phyloP scores from a whole-genome alignment of 768 basidiomycete genomes.

The Obba rivulosa region DNA sequence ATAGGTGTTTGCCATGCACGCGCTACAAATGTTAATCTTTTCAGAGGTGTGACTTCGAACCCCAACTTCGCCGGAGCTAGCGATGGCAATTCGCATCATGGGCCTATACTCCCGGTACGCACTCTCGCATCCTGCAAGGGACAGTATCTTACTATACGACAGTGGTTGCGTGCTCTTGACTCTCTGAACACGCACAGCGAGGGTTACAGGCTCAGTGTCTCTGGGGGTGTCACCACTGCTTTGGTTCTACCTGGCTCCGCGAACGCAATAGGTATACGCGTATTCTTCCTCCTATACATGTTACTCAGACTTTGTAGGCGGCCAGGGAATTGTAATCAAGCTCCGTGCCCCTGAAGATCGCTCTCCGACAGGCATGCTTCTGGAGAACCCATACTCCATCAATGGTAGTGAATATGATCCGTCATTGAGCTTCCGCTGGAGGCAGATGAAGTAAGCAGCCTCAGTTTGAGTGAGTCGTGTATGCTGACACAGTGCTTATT shows the following conservation, averaged over 20 bases:
- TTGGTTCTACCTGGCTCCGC: slow-evolving; percentile 72
- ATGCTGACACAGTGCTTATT: not conserved
- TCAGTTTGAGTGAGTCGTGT: not conserved
- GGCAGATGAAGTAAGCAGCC: slow-evolving; percentile 66
- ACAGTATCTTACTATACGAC: not conserved
- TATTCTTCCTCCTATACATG: slow-evolving; percentile 17
- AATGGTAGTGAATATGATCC: slow-evolving; percentile 44
- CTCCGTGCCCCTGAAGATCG: slow-evolving; percentile 66
- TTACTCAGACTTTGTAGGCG: slow-evolving; percentile 35
- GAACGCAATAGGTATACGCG: slow-evolving; percentile 49
- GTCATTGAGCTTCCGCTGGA: slow-evolving; percentile 52
- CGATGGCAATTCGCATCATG: slow-evolving; percentile 41
- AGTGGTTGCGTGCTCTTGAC: slow-evolving; percentile 69
- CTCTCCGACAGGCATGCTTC: slow-evolving; percentile 64
- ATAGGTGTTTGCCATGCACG: not conserved
- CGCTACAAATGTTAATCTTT: not conserved
- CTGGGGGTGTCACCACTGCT: slow-evolving; percentile 77
- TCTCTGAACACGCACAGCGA: slow-evolving; percentile 78
- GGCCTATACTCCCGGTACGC: slow-evolving; percentile 20
- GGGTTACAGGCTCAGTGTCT: slow-evolving; percentile 61
- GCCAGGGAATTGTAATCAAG: slow-evolving; percentile 76
- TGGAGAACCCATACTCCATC: slow-evolving; percentile 68
- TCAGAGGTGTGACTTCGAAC: slow-evolving; percentile 2
- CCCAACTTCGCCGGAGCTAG: slow-evolving; percentile 24
- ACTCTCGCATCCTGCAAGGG: not conserved